phyloP scores from a whole-genome alignment of 1,284 basidiomycete genomes.

The Malassezia sp. region DNA sequence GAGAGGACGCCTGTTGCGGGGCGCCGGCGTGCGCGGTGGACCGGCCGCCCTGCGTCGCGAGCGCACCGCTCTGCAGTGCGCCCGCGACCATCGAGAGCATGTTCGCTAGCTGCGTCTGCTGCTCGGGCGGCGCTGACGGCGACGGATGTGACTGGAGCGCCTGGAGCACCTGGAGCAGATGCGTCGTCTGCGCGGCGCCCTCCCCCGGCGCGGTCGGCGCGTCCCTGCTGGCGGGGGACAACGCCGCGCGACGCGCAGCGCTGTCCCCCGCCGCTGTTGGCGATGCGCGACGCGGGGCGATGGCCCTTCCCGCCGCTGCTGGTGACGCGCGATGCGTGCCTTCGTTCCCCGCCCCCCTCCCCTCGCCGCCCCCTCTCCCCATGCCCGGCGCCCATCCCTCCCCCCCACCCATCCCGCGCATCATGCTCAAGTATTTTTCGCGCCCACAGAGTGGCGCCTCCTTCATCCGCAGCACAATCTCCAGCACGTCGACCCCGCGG shows the following conservation, averaged over 20 bases:
- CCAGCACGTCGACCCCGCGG: conserved; percentile 30
- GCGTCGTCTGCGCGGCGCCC: too few species aligned
- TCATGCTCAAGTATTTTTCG: conserved; percentile 32
- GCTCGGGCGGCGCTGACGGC: conserved; percentile 4
- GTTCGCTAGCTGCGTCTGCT: conserved; percentile 12
- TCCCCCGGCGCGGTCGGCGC: not conserved
- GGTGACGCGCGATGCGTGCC: too few species aligned
- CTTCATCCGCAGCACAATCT: conserved; percentile 39
- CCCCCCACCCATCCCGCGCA: conserved; percentile 20
- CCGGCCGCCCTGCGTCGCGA: not conserved
- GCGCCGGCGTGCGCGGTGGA: not conserved
- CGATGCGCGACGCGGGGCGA: not conserved
- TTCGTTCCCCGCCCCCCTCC: too few species aligned
- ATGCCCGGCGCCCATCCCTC: too few species aligned
- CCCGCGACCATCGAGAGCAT: conserved; percentile 13
- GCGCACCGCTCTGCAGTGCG: conserved; percentile 6
- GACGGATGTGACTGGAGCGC: conserved; percentile 16
- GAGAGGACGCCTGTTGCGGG: not conserved
- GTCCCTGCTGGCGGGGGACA: not conserved
- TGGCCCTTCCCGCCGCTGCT: not conserved
- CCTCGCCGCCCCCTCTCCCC: not conserved
- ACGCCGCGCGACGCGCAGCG: not conserved
- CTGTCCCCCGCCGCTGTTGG: not conserved
- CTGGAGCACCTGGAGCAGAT: conserved; percentile 21
- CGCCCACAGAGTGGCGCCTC: conserved; percentile 31